These are phyloP conservation scores for Scedosporium apiospermum DNA, from an alignment of 2,329 filamentous ascomycete species.

Conservation along the genomic window DNA sequence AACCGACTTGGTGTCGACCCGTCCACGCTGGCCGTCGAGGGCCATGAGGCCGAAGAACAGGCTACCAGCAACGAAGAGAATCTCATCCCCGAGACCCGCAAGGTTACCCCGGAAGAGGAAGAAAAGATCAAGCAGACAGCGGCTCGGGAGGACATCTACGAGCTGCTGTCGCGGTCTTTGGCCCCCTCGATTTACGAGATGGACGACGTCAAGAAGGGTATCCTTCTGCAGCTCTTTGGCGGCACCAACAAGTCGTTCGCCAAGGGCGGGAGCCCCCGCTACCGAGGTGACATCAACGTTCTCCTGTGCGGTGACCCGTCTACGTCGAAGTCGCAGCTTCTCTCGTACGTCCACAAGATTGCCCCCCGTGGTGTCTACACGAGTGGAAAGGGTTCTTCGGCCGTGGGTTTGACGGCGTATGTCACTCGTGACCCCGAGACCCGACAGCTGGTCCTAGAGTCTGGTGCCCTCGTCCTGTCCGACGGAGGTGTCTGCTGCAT, in stretches of 20 bases:
- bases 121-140: conserved; percentile 77
- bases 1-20: conserved; percentile 86
- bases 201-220: conserved; percentile 98
- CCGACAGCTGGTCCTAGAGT: conserved; percentile 70
- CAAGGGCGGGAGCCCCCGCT: conserved; percentile 90
- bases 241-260: conserved; percentile 97
- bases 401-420: conserved; percentile 72
- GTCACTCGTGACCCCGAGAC: conserved; percentile 75
- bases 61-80: conserved; percentile 43
- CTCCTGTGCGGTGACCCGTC: conserved; percentile 95
- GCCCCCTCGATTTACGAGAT: conserved; percentile 95
- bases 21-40: conserved; percentile 76
- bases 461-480: conserved; percentile 67
- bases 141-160: conserved; percentile 78
- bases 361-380: conserved; percentile 81
- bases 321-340: conserved; percentile 88
- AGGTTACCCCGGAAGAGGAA: conserved; percentile 78
- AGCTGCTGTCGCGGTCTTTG: conserved; percentile 79
- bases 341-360: conserved; percentile 95
- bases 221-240: conserved; percentile 90
- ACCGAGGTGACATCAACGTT: conserved; percentile 95
- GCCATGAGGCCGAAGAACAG: conserved; percentile 52
- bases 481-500: conserved; percentile 80
- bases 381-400: conserved; percentile 71
- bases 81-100: conserved; percentile 72